A percentile compares a stretch with the other conserved stretches of the same genome.
These are phyloP conservation scores for Aspergillus nanangensis DNA, from an alignment of 495 filamentous ascomycete species.

Conservation along the genomic window DNA sequence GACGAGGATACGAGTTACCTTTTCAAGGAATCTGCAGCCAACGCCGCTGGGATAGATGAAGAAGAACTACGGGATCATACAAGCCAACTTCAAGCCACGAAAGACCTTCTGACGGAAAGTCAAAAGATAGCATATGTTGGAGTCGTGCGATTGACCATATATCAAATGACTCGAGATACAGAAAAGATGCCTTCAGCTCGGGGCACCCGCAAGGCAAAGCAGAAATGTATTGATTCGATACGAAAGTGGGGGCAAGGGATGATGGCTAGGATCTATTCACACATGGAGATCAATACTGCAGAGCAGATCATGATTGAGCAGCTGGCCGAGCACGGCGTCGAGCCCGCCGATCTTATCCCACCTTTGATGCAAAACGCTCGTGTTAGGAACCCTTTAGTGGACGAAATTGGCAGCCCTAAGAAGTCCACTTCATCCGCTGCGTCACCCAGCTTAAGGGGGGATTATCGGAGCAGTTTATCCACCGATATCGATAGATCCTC, in stretches of 20 bases:
- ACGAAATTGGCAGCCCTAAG: constrained; percentile 26
- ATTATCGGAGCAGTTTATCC: constrained; percentile 21
- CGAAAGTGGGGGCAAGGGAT: constrained; percentile 97
- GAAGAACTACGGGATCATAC: constrained; percentile 80
- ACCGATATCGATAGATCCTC: constrained; percentile 25
- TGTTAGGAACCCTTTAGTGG: constrained; percentile 88
- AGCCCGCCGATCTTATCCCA: constrained; percentile 75
- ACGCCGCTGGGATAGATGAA: constrained; percentile 60
- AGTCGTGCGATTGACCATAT: constrained; percentile 72
- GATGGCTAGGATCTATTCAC: constrained; percentile 86
- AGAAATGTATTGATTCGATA: constrained; percentile 66
- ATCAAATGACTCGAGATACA: constrained; percentile 66
- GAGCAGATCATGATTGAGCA: constrained; percentile 99
- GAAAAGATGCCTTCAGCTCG: constrained; percentile 49
- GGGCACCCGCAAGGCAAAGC: constrained; percentile 62
- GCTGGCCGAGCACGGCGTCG: constrained; percentile 83
- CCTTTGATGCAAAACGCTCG: constrained; percentile 88
- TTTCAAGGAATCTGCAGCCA: constrained; percentile 66
- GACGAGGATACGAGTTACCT: constrained; percentile 97
- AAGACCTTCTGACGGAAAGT: constrained; percentile 89
- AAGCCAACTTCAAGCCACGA: constrained; percentile 92
- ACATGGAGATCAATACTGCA: constrained; percentile 87
- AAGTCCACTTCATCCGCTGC: constrained; percentile 24
- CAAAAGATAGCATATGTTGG: constrained; percentile 97
- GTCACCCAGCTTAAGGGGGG: constrained; percentile 25